These are phyloP conservation scores for Omphalea diandra DNA, from an alignment of 441 rosid genomes.

Conservation along the genomic window DNA sequence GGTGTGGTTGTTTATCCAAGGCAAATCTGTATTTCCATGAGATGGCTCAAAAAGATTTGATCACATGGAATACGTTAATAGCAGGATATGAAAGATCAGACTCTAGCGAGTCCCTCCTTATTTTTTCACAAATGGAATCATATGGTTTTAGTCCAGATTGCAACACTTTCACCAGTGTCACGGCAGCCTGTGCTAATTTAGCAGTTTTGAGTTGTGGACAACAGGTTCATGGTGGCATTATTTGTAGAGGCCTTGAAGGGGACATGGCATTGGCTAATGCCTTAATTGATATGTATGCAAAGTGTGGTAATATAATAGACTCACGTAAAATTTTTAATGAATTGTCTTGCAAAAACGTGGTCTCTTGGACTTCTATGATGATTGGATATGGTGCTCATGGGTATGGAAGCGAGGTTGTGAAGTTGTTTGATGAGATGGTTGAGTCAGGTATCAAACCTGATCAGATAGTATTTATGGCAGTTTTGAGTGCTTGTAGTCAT, in stretches of 20 bases:
- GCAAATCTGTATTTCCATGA: conserved; percentile 65
- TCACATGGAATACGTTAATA: conserved; percentile 84
- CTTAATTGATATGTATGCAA: conserved; percentile 88
- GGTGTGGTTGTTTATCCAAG: conserved; percentile 61
- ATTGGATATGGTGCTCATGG: conserved; percentile 91
- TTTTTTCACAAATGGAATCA: conserved; percentile 64
- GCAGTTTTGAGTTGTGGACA: conserved; percentile 69
- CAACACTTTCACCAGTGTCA: conserved; percentile 70
- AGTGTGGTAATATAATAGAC: conserved; percentile 72
- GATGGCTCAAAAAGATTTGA: conserved; percentile 64
- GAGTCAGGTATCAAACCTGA: conserved; percentile 66
- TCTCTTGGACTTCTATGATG: conserved; percentile 98
- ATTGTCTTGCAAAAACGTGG: conserved; percentile 48
- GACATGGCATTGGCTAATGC: conserved; percentile 68
- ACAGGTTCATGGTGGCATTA: conserved; percentile 75
- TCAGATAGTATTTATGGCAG: conserved; percentile 76
- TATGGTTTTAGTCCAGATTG: conserved; percentile 70
- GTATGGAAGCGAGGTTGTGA: conserved; percentile 62
- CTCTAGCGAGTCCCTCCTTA: conserved; percentile 51
- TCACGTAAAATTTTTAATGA: conserved; percentile 55
- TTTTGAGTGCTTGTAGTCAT: conserved; percentile 85
- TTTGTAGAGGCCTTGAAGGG: conserved; percentile 55
- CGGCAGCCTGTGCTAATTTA: conserved; percentile 78
- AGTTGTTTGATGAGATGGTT: conserved; percentile 80
- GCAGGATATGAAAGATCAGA: conserved; percentile 71